A percentile compares a stretch with the other conserved stretches of the same genome.
Evolutionary conservation across 306 rosid genomes (phyloP).

Genomic region (Sphenostylis stenocarpa): DNA sequence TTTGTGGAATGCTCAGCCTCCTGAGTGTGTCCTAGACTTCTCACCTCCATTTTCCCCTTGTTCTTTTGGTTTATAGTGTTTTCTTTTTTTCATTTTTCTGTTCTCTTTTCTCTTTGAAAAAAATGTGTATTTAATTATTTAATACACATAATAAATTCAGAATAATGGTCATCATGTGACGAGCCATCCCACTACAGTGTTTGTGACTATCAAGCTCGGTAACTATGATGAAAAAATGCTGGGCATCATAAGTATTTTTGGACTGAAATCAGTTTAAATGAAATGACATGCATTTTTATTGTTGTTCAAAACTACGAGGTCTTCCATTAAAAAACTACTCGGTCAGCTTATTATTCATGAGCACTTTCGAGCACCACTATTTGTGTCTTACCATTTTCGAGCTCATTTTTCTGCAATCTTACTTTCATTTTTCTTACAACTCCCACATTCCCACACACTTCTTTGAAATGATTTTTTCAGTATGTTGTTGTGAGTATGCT

Average conservation of each 20-base stretch:
- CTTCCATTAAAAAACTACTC: not conserved
- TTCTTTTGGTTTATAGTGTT: not conserved
- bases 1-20: not conserved
- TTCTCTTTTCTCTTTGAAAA: not conserved
- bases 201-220: not conserved
- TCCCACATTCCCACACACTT: not conserved
- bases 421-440: not conserved
- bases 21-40: not conserved
- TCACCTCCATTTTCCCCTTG: not conserved
- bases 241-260: not conserved
- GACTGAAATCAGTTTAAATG: not conserved
- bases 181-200: not conserved
- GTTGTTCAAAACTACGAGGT: not conserved
- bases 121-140: not conserved
- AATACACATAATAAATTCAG: not conserved
- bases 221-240: not conserved
- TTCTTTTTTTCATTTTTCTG: not conserved
- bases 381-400: not conserved
- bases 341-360: not conserved
- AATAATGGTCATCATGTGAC: not conserved
- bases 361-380: not conserved
- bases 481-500: not conserved
- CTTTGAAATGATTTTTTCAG: not conserved
- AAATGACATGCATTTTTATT: not conserved
- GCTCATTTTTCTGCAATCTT: not conserved